Conservation (phyloP, 441 rosid species). For the Flueggea neowawraea region DNA sequence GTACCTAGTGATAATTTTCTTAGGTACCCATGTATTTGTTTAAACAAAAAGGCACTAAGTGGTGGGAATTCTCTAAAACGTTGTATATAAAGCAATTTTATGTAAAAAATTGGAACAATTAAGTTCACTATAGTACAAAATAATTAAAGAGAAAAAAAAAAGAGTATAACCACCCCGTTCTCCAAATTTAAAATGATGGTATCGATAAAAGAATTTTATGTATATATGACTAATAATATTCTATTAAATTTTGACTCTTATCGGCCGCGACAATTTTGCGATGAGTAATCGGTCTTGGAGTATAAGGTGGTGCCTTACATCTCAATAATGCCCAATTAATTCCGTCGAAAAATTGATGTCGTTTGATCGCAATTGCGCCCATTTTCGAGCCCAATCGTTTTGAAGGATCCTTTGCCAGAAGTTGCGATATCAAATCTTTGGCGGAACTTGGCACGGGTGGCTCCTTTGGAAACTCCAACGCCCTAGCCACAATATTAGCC, state of each 20-base stretch:
- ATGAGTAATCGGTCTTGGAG: conserved; percentile 35
- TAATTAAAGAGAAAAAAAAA: no score
- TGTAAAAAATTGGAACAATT: no score
- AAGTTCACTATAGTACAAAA: no score
- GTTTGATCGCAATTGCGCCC: conserved; percentile 80
- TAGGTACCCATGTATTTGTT: no score
- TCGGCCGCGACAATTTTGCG: conserved; percentile 6
- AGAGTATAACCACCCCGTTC: background rate
- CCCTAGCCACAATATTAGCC: conserved; percentile 83
- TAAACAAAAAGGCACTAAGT: no score
- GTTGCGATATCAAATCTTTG: conserved; percentile 63
- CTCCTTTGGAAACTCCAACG: conserved; percentile 80
- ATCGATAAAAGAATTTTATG: background rate
- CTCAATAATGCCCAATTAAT: conserved; percentile 87
- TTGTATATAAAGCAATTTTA: no score
- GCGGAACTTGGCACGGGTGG: conserved; percentile 56
- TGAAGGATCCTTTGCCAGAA: conserved; percentile 62
- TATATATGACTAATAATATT: conserved; percentile 27
- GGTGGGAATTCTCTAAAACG: no score
- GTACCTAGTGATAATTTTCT: no score
- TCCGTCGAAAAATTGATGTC: conserved; percentile 74
- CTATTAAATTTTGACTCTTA: conserved; percentile 24
- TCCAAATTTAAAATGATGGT: background rate
- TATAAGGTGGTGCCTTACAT: conserved; percentile 68
- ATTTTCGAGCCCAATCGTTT: conserved; percentile 65